Percentiles rank a stretch among this genome's conserved stretches.
These are phyloP conservation scores for Beta vulgaris DNA, from an alignment of 148 eudicot genomes.

Conservation along the genomic window DNA sequence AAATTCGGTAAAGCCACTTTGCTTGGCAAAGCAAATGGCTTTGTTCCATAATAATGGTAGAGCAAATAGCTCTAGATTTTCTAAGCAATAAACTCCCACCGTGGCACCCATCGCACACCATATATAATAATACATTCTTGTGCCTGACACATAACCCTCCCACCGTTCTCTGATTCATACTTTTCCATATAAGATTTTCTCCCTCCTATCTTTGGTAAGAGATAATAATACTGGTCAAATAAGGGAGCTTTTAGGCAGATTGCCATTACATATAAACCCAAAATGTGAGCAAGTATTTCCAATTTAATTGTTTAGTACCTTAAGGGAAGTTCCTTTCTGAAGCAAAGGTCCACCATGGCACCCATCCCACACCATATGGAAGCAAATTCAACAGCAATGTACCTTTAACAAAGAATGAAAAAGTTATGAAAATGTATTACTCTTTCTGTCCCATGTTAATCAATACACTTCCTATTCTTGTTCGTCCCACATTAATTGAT, in stretches of 20 bases:
- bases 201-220: not conserved
- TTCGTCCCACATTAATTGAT: too few species aligned
- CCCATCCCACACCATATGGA: constrained; percentile 99
- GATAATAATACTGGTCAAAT: not conserved
- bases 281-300: not conserved
- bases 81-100: too few species aligned
- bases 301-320: constrained; percentile 43
- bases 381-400: constrained; percentile 99
- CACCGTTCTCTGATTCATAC: not conserved
- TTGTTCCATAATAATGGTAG: too few species aligned
- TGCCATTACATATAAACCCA: not conserved
- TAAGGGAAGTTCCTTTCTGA: constrained; percentile 91
- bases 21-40: too few species aligned
- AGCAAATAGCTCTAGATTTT: too few species aligned
- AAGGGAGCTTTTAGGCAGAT: not conserved
- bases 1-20: too few species aligned
- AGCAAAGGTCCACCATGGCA: constrained; percentile 66
- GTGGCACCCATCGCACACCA: too few species aligned
- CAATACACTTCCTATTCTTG: too few species aligned
- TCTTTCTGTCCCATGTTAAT: too few species aligned
- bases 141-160: too few species aligned
- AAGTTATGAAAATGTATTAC: not conserved
- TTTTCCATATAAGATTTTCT: not conserved
- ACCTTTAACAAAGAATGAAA: constrained; percentile 41
- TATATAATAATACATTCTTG: too few species aligned